Percentiles rank a stretch among this genome's conserved stretches.
These are phyloP conservation scores for Phytophthora pini DNA, from an alignment of 352 stramenopile species.

Conservation along the genomic window DNA sequence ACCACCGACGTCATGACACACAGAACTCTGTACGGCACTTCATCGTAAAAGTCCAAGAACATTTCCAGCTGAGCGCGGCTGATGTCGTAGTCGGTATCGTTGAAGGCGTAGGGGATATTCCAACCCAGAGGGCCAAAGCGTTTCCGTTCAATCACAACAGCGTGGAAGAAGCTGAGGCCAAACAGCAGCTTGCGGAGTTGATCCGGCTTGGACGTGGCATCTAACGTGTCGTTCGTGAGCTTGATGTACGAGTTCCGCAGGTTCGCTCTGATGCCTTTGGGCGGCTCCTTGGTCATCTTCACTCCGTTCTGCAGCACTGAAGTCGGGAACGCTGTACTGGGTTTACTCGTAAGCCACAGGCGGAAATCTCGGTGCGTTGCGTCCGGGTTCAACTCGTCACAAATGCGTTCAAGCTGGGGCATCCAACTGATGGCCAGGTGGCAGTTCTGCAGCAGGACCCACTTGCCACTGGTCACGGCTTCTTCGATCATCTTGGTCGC, in stretches of 20 bases:
- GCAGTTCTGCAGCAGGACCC: slow-evolving; percentile 96
- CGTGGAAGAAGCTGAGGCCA: slow-evolving; percentile 92
- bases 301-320: slow-evolving; percentile 95
- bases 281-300: slow-evolving; percentile 98
- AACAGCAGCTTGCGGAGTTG: slow-evolving; percentile 96
- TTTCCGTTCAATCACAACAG: slow-evolving; percentile 93
- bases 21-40: slow-evolving; percentile 89
- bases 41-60: slow-evolving; percentile 89
- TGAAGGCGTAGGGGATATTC: slow-evolving; percentile 98
- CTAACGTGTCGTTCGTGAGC: slow-evolving; percentile 88
- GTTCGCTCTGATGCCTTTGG: slow-evolving; percentile 94
- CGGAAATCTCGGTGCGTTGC: slow-evolving; percentile 93
- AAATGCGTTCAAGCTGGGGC: slow-evolving; percentile 94
- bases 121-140: slow-evolving; percentile 95
- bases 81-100: slow-evolving; percentile 96
- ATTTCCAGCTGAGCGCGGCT: slow-evolving; percentile 85
- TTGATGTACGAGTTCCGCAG: slow-evolving; percentile 96
- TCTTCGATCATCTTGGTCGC: slow-evolving; percentile 92
- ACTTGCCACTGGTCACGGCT: slow-evolving; percentile 90
- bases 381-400: slow-evolving; percentile 87
- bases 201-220: slow-evolving; percentile 85
- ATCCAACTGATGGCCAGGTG: slow-evolving; percentile 96
- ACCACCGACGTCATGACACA: slow-evolving; percentile 94
- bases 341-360: slow-evolving; percentile 93
- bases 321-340: slow-evolving; percentile 87